Evolutionary conservation across 495 filamentous ascomycete genomes (phyloP), one percentile per base, ranked within the genome.

Genomic region (Penicillium canescens): DNA sequence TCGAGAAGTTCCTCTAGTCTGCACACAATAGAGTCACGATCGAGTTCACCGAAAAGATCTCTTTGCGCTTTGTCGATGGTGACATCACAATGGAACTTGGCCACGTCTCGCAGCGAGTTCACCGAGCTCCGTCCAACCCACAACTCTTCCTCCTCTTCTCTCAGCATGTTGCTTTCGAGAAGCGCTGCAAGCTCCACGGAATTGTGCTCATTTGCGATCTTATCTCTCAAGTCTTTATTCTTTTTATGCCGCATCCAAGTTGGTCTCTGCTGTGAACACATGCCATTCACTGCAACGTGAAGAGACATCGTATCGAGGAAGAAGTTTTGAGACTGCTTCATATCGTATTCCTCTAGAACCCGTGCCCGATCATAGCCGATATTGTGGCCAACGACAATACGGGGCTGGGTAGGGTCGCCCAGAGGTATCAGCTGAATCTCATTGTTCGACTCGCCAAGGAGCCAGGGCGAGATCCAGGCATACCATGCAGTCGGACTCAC

Each of bases 221-320:
- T 90, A 47, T 96, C 92, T 37, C 90, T 77, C 42, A 96, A 61
- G 57, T 96, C 92, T 58, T 86, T 83, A 56, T 85, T 88, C 65
- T 99, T 99, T 61, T 89, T 87, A 62, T 95, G 88, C 57, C 91
- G 94, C 86, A 96, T 89, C 94, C 94, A 99, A 1, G 90, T 94
- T 8, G 94, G 94, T 45, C 94, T 81, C 68, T 99, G 94, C 49
- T 88, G 88, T 9, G 94, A 97, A 66, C 94, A 99, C 94, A 99
- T 99, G 28, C 94, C 94, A 62, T 99, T 99, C 8, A 96, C 92
- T 11, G 94, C 94, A 7, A 97, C 92, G 66, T 99, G 94, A 45
- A 99, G 78, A 8, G 92, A 96, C 94, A 99, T 99, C 3, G 94
- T 99, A 74, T 99, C 94, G 23, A 99, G 67, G 62, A 96, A 99